Evolutionary conservation across 2,329 filamentous ascomycete species (phyloP).

Genomic region (Neopestalotiopsis rosae): DNA sequence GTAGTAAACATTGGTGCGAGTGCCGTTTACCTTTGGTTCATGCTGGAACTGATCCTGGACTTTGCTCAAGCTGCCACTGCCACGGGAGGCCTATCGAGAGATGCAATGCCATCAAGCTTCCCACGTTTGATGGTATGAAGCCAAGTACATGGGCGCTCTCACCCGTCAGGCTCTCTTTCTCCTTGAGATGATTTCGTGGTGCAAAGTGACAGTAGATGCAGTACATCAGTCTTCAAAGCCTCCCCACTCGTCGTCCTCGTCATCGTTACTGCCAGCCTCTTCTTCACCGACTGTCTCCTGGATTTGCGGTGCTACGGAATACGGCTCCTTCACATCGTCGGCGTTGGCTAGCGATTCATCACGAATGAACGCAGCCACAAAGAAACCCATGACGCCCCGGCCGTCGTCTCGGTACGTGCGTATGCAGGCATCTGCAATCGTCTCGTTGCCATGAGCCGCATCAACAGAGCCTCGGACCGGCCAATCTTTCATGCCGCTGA

Average conservation of each 20-base stretch:
- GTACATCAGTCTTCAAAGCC: constrained; percentile 39
- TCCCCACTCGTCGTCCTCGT: constrained; percentile 36
- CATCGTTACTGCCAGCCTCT: constrained; percentile 25
- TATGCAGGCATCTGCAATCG: constrained; percentile 76
- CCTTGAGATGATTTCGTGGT: not conserved
- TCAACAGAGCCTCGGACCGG: constrained; percentile 64
- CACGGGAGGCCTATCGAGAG: too few species aligned
- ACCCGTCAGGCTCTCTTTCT: not conserved
- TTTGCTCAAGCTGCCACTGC: too few species aligned
- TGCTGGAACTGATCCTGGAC: too few species aligned
- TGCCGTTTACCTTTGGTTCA: too few species aligned
- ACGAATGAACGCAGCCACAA: constrained; percentile 85
- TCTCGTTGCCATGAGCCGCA: constrained; percentile 53
- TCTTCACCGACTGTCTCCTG: constrained; percentile 46
- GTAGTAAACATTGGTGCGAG: too few species aligned
- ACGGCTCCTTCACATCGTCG: constrained; percentile 31
- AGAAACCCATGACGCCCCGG: constrained; percentile 92
- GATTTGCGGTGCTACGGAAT: constrained; percentile 55
- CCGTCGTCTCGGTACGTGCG: constrained; percentile 81
- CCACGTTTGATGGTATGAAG: too few species aligned
- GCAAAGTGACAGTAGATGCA: not conserved
- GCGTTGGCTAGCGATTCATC: constrained; percentile 40
- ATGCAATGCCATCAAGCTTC: too few species aligned
- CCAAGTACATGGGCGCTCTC: too few species aligned
- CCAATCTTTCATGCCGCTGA: constrained; percentile 79